A percentile compares a stretch with the other conserved stretches of the same genome.
Evolutionary conservation across 2,329 filamentous ascomycete genomes (phyloP).

Genomic region (Aspergillus brunneoviolaceus): DNA sequence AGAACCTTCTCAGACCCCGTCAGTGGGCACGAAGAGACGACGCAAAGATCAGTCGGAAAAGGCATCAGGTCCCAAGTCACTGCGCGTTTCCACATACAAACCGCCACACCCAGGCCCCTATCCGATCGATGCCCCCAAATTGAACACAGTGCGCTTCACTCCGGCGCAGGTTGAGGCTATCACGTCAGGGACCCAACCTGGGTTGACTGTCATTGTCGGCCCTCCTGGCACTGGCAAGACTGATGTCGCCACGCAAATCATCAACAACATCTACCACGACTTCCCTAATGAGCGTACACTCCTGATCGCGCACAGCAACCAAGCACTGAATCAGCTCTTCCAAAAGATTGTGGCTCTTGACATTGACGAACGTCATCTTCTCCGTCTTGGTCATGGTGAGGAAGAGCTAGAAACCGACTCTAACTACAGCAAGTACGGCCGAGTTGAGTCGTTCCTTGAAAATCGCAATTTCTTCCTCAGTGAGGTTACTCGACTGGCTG

Average conservation of each 20-base stretch:
- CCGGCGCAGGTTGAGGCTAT: conserved; percentile 90
- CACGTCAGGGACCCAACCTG: conserved; percentile 88
- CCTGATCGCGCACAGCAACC: conserved; percentile 94
- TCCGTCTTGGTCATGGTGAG: conserved; percentile 91
- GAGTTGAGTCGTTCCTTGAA: conserved; percentile 92
- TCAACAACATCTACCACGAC: conserved; percentile 98
- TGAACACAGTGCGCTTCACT: conserved; percentile 85
- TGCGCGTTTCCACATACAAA: conserved; percentile 87
- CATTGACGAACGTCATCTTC: conserved; percentile 90
- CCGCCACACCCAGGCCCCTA: conserved; percentile 88
- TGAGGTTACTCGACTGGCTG: conserved; percentile 83
- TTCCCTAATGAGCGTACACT: conserved; percentile 90
- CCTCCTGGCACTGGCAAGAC: conserved; percentile 97
- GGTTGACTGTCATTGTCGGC: conserved; percentile 88
- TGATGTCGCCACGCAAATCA: conserved; percentile 98
- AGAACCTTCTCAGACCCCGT: conserved; percentile 51
- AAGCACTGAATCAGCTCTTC: conserved; percentile 95
- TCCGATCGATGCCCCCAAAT: conserved; percentile 75
- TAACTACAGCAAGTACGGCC: conserved; percentile 89
- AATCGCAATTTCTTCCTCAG: conserved; percentile 74
- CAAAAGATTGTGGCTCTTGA: conserved; percentile 96
- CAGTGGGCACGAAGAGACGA: conserved; percentile 75
- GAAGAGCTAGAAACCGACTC: conserved; percentile 84
- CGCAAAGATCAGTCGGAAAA: conserved; percentile 73
- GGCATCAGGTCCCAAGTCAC: conserved; percentile 60